phyloP scores from a whole-genome alignment of 1,284 basidiomycete species.

The Boletus subluridellus region DNA sequence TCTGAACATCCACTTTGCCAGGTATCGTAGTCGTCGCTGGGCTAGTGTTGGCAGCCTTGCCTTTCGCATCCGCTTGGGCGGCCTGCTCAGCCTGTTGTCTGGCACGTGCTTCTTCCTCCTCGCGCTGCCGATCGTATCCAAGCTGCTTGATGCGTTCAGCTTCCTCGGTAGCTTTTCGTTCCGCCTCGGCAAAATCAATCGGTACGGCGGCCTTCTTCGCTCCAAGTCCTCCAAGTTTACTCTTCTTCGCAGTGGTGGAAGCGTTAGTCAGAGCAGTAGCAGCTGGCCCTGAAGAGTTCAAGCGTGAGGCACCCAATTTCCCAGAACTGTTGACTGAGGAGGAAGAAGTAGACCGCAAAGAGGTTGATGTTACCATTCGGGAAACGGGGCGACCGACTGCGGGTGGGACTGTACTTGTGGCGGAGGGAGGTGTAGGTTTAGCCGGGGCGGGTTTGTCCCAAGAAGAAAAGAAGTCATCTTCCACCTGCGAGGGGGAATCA shows the following conservation, averaged over 20 bases:
- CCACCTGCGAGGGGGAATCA: slow-evolving; percentile 42
- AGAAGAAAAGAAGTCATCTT: slow-evolving; percentile 91
- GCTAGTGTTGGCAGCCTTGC: slow-evolving; percentile 30
- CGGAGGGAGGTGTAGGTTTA: slow-evolving; percentile 48
- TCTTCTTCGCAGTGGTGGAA: slow-evolving; percentile 49
- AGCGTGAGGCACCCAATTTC: slow-evolving; percentile 53
- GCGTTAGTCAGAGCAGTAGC: slow-evolving; percentile 35
- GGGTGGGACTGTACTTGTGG: slow-evolving; percentile 38
- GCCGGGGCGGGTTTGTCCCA: slow-evolving; percentile 84
- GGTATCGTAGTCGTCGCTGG: slow-evolving; percentile 26
- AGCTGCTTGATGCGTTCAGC: slow-evolving; percentile 86
- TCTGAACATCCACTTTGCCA: slow-evolving; percentile 33
- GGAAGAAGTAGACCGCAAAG: slow-evolving; percentile 46
- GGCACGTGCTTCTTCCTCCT: slow-evolving; percentile 67
- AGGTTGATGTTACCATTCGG: slow-evolving; percentile 64
- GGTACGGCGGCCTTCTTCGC: slow-evolving; percentile 76
- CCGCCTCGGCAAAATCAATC: slow-evolving; percentile 90
- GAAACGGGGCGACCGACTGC: slow-evolving; percentile 38
- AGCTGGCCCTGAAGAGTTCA: slow-evolving; percentile 47
- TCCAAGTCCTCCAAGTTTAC: slow-evolving; percentile 79
- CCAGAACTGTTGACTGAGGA: slow-evolving; percentile 36
- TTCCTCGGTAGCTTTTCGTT: slow-evolving; percentile 83
- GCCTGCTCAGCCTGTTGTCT: slow-evolving; percentile 52
- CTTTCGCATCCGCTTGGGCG: slow-evolving; percentile 42
- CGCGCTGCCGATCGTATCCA: slow-evolving; percentile 81